Evolutionary conservation across 345 rosid species (phyloP).

Genomic region (Excoecaria agallocha): DNA sequence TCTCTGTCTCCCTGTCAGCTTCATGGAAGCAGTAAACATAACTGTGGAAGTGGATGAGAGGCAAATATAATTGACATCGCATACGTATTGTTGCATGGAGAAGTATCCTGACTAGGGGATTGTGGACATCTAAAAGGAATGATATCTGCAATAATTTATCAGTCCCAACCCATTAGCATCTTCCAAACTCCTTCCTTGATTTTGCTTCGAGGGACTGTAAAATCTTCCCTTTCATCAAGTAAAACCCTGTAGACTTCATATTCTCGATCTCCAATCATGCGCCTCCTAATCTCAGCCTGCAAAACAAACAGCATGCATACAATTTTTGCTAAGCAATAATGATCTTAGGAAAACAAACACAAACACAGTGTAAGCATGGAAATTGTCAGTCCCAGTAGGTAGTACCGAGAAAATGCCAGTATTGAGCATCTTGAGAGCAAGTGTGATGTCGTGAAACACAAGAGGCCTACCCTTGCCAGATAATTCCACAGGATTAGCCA

Average conservation of each 20-base stretch:
- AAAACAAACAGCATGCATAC: constrained; percentile 9
- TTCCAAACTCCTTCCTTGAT: constrained; percentile 86
- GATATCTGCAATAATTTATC: constrained; percentile 16
- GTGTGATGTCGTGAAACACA: constrained; percentile 81
- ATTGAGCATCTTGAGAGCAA: constrained; percentile 71
- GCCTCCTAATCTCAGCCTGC: constrained; percentile 86
- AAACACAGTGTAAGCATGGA: constrained; percentile 1
- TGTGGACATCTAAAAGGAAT: not conserved
- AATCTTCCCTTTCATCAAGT: constrained; percentile 73
- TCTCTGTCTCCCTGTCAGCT: not conserved
- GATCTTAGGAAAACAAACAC: not conserved
- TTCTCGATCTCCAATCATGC: constrained; percentile 69
- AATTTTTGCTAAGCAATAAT: not conserved
- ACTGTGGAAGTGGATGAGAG: not conserved
- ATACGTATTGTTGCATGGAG: not conserved
- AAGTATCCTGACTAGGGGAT: not conserved
- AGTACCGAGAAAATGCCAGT: constrained; percentile 84
- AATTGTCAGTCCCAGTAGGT: not conserved
- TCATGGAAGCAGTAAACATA: not conserved
- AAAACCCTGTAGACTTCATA: constrained; percentile 88
- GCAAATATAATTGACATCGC: constrained; percentile 13
- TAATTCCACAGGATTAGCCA: constrained; percentile 90
- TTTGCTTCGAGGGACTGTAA: constrained; percentile 40
- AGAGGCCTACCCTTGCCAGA: constrained; percentile 95
- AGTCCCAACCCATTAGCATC: constrained; percentile 87